A percentile compares a stretch with the other conserved stretches of the same genome.
These are phyloP conservation scores for Kazachstania viticola DNA, from an alignment of 805 yeast genomes.

Conservation along the genomic window DNA sequence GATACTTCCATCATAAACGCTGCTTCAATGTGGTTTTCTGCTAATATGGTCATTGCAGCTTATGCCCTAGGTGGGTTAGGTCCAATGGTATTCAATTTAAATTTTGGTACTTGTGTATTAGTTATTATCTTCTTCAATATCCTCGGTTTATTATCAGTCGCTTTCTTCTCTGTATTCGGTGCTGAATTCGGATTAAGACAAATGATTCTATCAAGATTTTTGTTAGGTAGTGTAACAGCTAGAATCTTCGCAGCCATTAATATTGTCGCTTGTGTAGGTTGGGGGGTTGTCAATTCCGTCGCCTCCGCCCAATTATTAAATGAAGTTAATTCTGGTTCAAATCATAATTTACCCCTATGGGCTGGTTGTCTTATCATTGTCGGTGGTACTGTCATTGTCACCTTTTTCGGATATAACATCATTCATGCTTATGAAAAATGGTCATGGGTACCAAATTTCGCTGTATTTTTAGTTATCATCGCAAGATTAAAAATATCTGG, in stretches of 20 bases:
- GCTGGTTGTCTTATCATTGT: conserved; percentile 75
- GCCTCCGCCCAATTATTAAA: conserved; percentile 76
- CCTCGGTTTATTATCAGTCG: conserved; percentile 69
- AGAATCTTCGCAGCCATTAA: conserved; percentile 70
- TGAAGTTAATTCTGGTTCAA: conserved; percentile 59
- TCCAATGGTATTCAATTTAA: conserved; percentile 48
- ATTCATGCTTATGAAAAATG: conserved; percentile 75
- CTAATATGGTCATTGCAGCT: conserved; percentile 79
- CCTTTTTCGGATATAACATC: conserved; percentile 74
- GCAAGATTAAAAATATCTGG: conserved; percentile 61
- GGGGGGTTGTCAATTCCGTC: conserved; percentile 90
- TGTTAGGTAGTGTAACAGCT: conserved; percentile 65
- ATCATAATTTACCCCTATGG: conserved; percentile 64
- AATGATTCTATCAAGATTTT: conserved; percentile 66
- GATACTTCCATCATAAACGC: conserved; percentile 57
- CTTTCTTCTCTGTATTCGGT: conserved; percentile 73
- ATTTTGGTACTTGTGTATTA: conserved; percentile 19
- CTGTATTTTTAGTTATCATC: conserved; percentile 63
- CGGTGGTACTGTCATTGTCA: conserved; percentile 52
- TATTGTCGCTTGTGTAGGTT: conserved; percentile 79
- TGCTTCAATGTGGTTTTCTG: conserved; percentile 84
- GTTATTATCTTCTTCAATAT: conserved; percentile 10
- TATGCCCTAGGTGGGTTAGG: conserved; percentile 68
- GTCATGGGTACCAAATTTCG: conserved; percentile 77
- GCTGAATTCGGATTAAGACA: conserved; percentile 81